A percentile compares a stretch with the other conserved stretches of the same genome.
phyloP scores from a whole-genome alignment of 2,329 filamentous ascomycete species.

The Trichoderma sp. region DNA sequence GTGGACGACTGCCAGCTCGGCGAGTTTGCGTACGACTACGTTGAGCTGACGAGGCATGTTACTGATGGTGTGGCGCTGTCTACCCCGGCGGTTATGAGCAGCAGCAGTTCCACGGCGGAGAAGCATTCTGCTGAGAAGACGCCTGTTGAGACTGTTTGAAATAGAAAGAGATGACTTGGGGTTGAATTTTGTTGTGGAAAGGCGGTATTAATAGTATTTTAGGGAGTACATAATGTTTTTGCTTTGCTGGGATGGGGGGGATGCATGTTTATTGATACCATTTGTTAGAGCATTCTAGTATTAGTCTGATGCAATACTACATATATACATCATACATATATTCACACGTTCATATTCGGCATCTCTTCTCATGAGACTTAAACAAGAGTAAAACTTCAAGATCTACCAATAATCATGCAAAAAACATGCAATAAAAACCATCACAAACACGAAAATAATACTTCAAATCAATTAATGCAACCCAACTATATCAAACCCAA shows the following conservation, averaged over 20 bases:
- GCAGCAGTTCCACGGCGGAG: slow-evolving; percentile 31
- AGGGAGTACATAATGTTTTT: not conserved
- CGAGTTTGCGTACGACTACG: slow-evolving; percentile 82
- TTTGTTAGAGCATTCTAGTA: slow-evolving; percentile 2
- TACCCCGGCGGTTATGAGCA: slow-evolving; percentile 24
- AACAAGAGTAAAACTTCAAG: not conserved
- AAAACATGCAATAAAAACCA: too few relatives aligned
- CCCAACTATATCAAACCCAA: not conserved
- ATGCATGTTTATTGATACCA: slow-evolving; percentile 6
- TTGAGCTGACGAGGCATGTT: slow-evolving; percentile 68
- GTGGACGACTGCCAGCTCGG: slow-evolving; percentile 74
- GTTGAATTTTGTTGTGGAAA: not conserved
- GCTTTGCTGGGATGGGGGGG: not conserved
- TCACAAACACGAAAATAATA: not conserved
- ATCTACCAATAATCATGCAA: not conserved
- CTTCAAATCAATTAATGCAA: slow-evolving; percentile 2
- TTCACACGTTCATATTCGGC: not conserved
- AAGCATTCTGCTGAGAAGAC: slow-evolving; percentile 26
- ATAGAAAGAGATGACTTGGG: not conserved
- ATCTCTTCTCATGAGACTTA: not conserved
- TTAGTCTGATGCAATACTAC: not conserved
- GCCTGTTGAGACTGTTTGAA: not conserved
- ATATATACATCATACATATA: not conserved
- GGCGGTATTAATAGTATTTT: not conserved
- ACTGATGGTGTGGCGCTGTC: slow-evolving; percentile 34